These are phyloP conservation scores for Boletus mariae DNA, from an alignment of 1,284 basidiomycete species.

Conservation along the genomic window DNA sequence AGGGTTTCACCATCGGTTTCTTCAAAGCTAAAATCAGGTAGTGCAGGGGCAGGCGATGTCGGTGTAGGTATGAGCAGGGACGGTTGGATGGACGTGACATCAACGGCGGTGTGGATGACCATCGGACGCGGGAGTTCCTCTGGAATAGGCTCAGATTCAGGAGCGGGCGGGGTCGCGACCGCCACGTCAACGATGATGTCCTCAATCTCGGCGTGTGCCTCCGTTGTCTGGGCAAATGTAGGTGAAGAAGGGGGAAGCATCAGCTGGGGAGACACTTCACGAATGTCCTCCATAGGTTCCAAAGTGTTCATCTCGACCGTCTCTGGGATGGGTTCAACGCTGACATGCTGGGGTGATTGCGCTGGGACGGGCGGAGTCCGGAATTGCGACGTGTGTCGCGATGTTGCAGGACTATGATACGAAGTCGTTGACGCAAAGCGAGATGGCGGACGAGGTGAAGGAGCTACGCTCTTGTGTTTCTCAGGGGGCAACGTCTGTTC, in stretches of 20 bases:
- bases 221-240: neutral
- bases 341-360: constrained; percentile 9
- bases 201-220: constrained; percentile 1
- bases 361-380: constrained; percentile 12
- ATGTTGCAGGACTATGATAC: constrained; percentile 13
- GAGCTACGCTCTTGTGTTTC: neutral
- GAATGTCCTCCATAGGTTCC: constrained; percentile 21
- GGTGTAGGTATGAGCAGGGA: constrained; percentile 34
- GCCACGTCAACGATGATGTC: constrained; percentile 2
- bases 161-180: neutral
- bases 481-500: constrained; percentile 10
- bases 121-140: constrained; percentile 15
- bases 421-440: constrained; percentile 6
- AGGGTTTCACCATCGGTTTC: constrained; percentile 20
- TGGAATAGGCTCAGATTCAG: constrained; percentile 7
- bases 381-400: constrained; percentile 17
- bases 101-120: constrained; percentile 31
- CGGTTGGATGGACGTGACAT: constrained; percentile 26
- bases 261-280: constrained; percentile 25
- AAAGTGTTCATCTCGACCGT: constrained; percentile 12
- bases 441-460: constrained; percentile 18
- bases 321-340: constrained; percentile 8
- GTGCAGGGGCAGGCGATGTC: constrained; percentile 30
- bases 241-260: constrained; percentile 24
- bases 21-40: constrained; percentile 32